Conservation (phyloP, 2,329 filamentous ascomycete species). For the Elsinoe australis region DNA sequence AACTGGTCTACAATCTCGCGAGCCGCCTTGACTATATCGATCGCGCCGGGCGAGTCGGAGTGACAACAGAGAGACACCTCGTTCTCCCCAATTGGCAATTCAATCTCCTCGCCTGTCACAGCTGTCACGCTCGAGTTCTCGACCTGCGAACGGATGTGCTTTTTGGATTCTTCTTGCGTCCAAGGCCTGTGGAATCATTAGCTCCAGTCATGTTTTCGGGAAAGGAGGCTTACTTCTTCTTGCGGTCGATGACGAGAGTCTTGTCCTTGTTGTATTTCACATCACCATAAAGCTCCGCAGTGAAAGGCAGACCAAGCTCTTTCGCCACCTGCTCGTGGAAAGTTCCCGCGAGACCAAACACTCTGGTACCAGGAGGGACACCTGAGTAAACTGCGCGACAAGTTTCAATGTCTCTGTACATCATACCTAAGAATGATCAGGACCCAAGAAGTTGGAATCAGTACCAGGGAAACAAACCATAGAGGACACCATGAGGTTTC, state of each 20-base stretch:
- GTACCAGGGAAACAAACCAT: conserved; percentile 52
- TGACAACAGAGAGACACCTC: conserved; percentile 40
- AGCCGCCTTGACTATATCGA: conserved; percentile 39
- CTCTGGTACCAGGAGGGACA: conserved; percentile 43
- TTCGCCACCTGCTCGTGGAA: conserved; percentile 47
- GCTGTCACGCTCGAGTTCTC: conserved; percentile 36
- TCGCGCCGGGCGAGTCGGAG: conserved; percentile 38
- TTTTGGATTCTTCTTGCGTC: conserved; percentile 36
- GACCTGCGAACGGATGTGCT: conserved; percentile 36
- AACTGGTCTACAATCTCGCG: conserved; percentile 38
- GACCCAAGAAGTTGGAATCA: too few relatives aligned
- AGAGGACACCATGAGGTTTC: conserved; percentile 55
- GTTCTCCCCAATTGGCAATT: conserved; percentile 37
- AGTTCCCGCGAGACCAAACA: conserved; percentile 50
- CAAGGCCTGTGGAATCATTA: conserved; percentile 30
- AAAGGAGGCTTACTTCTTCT: conserved; percentile 44
- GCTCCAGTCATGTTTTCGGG: not conserved
- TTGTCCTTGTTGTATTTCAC: conserved; percentile 48
- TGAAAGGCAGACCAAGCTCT: conserved; percentile 47
- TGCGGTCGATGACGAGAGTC: conserved; percentile 49
- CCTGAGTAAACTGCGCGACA: conserved; percentile 48
- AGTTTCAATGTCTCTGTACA: conserved; percentile 43
- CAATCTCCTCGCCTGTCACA: conserved; percentile 36
- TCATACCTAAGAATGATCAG: conserved; percentile 8
- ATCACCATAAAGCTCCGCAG: conserved; percentile 50